A percentile compares a stretch with the other conserved stretches of the same genome.
These are phyloP conservation scores for Hanseniaspora vineae DNA, from an alignment of 805 yeast species.

Conservation along the genomic window DNA sequence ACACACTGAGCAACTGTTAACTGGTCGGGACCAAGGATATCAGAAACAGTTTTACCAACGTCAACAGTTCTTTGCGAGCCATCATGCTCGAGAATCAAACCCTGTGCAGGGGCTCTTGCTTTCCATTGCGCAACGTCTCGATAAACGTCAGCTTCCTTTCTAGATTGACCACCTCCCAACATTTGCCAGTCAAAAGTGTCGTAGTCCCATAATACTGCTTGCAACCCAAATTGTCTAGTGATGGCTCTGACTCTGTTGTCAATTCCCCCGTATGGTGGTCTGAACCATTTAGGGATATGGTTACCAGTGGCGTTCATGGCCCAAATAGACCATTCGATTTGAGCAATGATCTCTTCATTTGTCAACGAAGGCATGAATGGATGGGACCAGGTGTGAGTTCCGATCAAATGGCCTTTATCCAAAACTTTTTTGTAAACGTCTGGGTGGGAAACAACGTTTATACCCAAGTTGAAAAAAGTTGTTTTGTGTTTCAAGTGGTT, in stretches of 20 bases:
- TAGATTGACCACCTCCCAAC: slow-evolving; percentile 29
- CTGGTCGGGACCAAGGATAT: slow-evolving; percentile 47
- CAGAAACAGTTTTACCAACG: slow-evolving; percentile 47
- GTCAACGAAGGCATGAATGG: slow-evolving; percentile 63
- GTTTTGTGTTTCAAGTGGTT: slow-evolving; percentile 37
- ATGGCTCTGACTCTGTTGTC: slow-evolving; percentile 78
- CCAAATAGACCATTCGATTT: slow-evolving; percentile 92
- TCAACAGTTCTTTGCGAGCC: slow-evolving; percentile 52
- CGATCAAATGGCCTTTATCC: slow-evolving; percentile 62
- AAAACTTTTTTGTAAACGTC: slow-evolving; percentile 49
- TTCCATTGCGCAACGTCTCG: slow-evolving; percentile 46
- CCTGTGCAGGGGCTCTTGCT: slow-evolving; percentile 13
- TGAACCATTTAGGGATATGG: slow-evolving; percentile 80
- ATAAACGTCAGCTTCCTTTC: slow-evolving; percentile 40
- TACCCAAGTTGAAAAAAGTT: slow-evolving; percentile 79
- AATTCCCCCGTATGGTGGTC: slow-evolving; percentile 95
- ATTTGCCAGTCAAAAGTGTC: slow-evolving; percentile 90
- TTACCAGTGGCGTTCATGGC: slow-evolving; percentile 92
- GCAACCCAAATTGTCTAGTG: slow-evolving; percentile 74
- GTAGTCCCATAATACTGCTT: slow-evolving; percentile 79
- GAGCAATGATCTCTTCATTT: slow-evolving; percentile 78
- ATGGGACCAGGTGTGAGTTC: slow-evolving; percentile 90
- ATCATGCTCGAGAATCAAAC: slow-evolving; percentile 77
- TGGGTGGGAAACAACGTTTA: slow-evolving; percentile 67
- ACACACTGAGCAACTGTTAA: slow-evolving; percentile 71